These are phyloP conservation scores for Botryotinia narcissicola DNA, from an alignment of 2,329 filamentous ascomycete genomes.

Conservation along the genomic window DNA sequence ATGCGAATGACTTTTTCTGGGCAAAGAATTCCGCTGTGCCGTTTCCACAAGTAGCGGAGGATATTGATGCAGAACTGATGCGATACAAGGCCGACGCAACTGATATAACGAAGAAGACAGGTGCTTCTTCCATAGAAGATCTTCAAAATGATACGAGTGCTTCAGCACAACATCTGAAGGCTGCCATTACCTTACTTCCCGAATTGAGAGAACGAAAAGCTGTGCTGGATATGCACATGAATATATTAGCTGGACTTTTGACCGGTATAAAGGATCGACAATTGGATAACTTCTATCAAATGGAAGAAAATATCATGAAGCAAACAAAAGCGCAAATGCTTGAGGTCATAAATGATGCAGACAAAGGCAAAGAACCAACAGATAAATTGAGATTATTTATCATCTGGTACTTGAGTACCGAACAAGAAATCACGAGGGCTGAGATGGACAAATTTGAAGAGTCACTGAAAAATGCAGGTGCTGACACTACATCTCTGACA, in stretches of 20 bases:
- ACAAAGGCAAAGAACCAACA: slow-evolving; percentile 77
- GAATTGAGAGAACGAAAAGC: slow-evolving; percentile 90
- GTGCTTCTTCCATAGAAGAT: slow-evolving; percentile 88
- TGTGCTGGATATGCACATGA: slow-evolving; percentile 98
- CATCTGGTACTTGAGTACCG: slow-evolving; percentile 95
- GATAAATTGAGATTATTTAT: slow-evolving; percentile 94
- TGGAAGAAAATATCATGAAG: slow-evolving; percentile 90
- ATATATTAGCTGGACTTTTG: slow-evolving; percentile 76
- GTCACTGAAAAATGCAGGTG: slow-evolving; percentile 71
- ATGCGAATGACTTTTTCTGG: slow-evolving; percentile 94
- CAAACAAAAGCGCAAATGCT: slow-evolving; percentile 86
- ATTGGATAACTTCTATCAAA: slow-evolving; percentile 91
- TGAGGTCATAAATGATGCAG: slow-evolving; percentile 75
- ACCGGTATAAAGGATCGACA: slow-evolving; percentile 90
- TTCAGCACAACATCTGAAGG: slow-evolving; percentile 91
- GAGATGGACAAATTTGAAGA: slow-evolving; percentile 88
- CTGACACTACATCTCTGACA: slow-evolving; percentile 72
- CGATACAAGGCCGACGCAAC: slow-evolving; percentile 94
- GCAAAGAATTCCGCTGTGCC: slow-evolving; percentile 84
- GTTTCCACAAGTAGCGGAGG: slow-evolving; percentile 93
- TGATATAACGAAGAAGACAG: slow-evolving; percentile 92
- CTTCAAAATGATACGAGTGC: slow-evolving; percentile 84
- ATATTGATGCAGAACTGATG: slow-evolving; percentile 89
- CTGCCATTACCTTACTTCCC: slow-evolving; percentile 87
- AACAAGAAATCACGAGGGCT: slow-evolving; percentile 76